A percentile compares a stretch with the other conserved stretches of the same genome.
phyloP scores from a whole-genome alignment of 2,329 filamentous ascomycete species.

The Neopestalotiopsis clavispora region DNA sequence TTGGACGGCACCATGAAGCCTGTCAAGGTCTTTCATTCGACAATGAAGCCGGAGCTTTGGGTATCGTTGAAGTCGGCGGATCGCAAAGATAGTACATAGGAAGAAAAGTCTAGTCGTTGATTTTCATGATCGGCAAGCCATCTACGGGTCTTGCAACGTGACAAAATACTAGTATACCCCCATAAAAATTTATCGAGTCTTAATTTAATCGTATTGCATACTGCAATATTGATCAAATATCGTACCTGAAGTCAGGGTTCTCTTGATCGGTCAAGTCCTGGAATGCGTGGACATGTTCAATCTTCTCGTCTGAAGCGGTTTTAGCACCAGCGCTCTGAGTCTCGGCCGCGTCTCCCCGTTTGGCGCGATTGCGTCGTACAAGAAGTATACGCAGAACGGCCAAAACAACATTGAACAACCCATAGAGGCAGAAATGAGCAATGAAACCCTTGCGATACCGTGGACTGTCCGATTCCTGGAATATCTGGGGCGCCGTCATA shows the following conservation, averaged over 20 bases:
- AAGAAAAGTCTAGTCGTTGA: too few relatives aligned
- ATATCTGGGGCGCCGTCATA: constrained; percentile 46
- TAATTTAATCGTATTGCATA: background rate
- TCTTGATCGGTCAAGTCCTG: constrained; percentile 25
- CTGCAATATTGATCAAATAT: background rate
- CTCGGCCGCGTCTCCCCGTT: constrained; percentile 17
- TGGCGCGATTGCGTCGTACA: constrained; percentile 28
- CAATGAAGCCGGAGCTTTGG: constrained; percentile 27
- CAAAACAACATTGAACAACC: constrained; percentile 37
- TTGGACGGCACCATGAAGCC: constrained; percentile 24
- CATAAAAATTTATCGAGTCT: too few relatives aligned
- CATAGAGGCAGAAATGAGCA: constrained; percentile 40
- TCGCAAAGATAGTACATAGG: background rate
- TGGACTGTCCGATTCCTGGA: constrained; percentile 38
- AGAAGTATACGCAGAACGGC: constrained; percentile 30
- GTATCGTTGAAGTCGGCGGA: constrained; percentile 17
- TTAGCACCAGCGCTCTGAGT: background rate
- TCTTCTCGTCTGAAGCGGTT: constrained; percentile 17
- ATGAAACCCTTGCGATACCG: constrained; percentile 41
- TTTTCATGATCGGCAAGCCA: too few relatives aligned
- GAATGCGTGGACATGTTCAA: constrained; percentile 20
- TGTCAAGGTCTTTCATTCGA: constrained; percentile 28
- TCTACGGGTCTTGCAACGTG: too few relatives aligned
- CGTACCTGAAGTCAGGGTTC: constrained; percentile 25
- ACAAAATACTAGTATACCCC: too few relatives aligned